Conservation (phyloP, 306 rosid genomes). For the Cyamopsis tetragonoloba region DNA sequence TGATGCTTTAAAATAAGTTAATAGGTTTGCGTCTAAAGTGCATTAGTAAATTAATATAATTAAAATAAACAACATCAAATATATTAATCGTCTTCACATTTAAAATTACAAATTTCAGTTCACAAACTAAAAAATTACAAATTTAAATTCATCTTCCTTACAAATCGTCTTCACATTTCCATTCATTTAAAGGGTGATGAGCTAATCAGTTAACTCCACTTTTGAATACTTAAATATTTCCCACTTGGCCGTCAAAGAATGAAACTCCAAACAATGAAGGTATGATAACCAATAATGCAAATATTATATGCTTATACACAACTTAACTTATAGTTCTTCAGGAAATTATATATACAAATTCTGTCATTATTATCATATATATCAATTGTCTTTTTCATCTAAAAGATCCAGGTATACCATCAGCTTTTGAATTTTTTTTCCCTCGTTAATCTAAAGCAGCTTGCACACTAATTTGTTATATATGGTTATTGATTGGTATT, state of each 20-base stretch:
- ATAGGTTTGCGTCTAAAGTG: too few relatives aligned
- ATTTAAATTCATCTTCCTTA: too few relatives aligned
- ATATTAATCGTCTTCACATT: too few relatives aligned
- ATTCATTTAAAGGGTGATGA: not conserved
- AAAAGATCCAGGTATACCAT: not conserved
- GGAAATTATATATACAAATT: not conserved
- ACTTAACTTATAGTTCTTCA: not conserved
- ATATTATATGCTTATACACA: slow-evolving; percentile 20
- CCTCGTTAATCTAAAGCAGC: not conserved
- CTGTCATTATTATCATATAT: not conserved
- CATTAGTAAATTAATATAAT: too few relatives aligned
- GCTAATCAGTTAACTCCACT: not conserved
- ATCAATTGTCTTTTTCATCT: slow-evolving; percentile 5
- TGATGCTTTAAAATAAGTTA: too few relatives aligned
- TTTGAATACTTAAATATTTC: not conserved
- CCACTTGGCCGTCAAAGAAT: not conserved
- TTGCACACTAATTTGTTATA: slow-evolving; percentile 16
- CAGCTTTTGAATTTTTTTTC: not conserved
- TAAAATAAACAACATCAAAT: too few relatives aligned
- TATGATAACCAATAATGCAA: slow-evolving; percentile 23
- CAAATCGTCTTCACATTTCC: not conserved
- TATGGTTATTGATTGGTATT: slow-evolving; percentile 10
- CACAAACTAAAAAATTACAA: too few relatives aligned
- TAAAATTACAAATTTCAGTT: too few relatives aligned
- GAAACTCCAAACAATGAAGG: slow-evolving; percentile 5